phyloP scores from a whole-genome alignment of 192 early-diverging fungal species.

The Borealophlyctis nickersoniae region DNA sequence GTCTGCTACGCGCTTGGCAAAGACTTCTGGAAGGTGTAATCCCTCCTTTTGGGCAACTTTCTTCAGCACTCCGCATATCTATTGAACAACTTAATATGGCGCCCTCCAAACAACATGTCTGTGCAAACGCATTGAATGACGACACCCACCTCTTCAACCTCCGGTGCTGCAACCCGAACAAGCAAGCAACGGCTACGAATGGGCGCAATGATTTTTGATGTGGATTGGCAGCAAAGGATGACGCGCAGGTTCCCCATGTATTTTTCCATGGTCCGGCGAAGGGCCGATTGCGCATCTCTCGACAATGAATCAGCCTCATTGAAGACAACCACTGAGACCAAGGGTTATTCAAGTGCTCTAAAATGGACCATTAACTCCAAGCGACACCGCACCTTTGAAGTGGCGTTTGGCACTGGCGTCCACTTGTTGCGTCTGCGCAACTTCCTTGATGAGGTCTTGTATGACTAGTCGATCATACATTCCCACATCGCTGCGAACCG shows the following conservation, averaged over 20 bases:
- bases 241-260: slow-evolving; percentile 91
- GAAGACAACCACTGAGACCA: slow-evolving; percentile 74
- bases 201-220: slow-evolving; percentile 88
- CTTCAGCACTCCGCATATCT: slow-evolving; percentile 64
- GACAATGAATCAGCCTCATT: slow-evolving; percentile 90
- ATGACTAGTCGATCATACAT: slow-evolving; percentile 88
- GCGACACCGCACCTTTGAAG: slow-evolving; percentile 71
- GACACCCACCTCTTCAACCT: slow-evolving; percentile 66
- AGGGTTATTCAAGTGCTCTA: not conserved
- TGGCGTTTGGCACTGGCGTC: slow-evolving; percentile 70
- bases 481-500: slow-evolving; percentile 85
- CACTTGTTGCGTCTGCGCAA: slow-evolving; percentile 94
- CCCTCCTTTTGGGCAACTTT: slow-evolving; percentile 81
- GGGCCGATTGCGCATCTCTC: slow-evolving; percentile 89
- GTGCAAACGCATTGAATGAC: slow-evolving; percentile 10
- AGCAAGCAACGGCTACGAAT: slow-evolving; percentile 90
- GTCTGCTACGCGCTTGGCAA: slow-evolving; percentile 68
- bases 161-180: slow-evolving; percentile 81
- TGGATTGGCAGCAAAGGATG: slow-evolving; percentile 87
- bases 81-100: not conserved
- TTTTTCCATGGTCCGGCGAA: slow-evolving; percentile 99
- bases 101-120: not conserved
- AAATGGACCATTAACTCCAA: not conserved
- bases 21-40: slow-evolving; percentile 55
- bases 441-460: slow-evolving; percentile 94